Evolutionary conservation across 2,329 filamentous ascomycete genomes (phyloP).

Genomic region (Escovopsis sp.): DNA sequence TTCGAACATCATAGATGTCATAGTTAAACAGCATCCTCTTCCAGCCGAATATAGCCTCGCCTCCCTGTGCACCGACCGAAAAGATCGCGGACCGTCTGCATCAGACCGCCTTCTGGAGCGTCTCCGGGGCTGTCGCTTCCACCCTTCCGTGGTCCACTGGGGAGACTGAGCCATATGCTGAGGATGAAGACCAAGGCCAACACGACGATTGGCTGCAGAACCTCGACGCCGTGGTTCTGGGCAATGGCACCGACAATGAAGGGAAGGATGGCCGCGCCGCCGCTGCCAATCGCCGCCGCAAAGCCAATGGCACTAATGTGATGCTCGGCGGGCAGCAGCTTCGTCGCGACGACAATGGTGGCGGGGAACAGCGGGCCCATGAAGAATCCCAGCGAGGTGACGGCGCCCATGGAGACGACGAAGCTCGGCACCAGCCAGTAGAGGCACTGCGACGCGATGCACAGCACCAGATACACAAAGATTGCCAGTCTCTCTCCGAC

Average conservation of each 20-base stretch:
- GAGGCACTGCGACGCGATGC: slow-evolving; percentile 52
- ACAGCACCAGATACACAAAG: slow-evolving; percentile 45
- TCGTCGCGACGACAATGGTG: slow-evolving; percentile 57
- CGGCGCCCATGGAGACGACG: slow-evolving; percentile 56
- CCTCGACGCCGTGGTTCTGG: slow-evolving; percentile 36
- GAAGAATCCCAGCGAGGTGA: slow-evolving; percentile 63
- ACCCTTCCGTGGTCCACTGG: slow-evolving; percentile 11
- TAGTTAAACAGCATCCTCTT: too few species aligned
- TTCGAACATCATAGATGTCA: too few species aligned
- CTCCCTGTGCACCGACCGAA: too few species aligned
- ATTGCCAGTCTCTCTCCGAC: slow-evolving; percentile 60
- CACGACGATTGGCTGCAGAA: slow-evolving; percentile 39
- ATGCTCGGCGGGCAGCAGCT: slow-evolving; percentile 55
- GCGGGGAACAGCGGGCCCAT: slow-evolving; percentile 68
- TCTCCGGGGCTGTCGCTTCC: slow-evolving; percentile 27
- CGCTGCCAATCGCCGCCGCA: slow-evolving; percentile 60
- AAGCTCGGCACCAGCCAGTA: slow-evolving; percentile 76
- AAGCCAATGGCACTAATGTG: slow-evolving; percentile 72
- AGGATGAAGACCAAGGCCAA: slow-evolving; percentile 25
- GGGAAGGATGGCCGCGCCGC: slow-evolving; percentile 54
- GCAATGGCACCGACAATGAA: slow-evolving; percentile 57
- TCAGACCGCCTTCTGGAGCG: too few species aligned
- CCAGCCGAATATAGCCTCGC: too few species aligned
- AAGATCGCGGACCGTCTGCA: too few species aligned
- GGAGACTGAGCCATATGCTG: background rate